A percentile compares a stretch with the other conserved stretches of the same genome.
Evolutionary conservation across 257 asterid species (phyloP).

Genomic region (Parsonsia alboflavescens): DNA sequence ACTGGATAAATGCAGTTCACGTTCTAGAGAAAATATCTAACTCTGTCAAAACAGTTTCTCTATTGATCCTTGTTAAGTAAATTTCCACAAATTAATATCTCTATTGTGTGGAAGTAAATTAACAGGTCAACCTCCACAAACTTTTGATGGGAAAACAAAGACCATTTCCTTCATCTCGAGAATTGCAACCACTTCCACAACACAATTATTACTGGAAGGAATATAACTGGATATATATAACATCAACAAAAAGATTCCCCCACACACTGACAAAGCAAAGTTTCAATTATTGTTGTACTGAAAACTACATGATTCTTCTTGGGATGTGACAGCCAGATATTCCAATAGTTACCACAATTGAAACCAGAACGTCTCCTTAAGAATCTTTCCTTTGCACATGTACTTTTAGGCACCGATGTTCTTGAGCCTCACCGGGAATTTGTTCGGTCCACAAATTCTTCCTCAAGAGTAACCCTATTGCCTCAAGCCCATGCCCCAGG

Average conservation of each 20-base stretch:
- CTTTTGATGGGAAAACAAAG: neutral
- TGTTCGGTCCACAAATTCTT: neutral
- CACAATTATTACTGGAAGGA: constrained; percentile 18
- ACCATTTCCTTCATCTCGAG: neutral
- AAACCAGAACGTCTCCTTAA: constrained; percentile 27
- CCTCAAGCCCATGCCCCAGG: neutral
- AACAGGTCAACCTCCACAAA: neutral
- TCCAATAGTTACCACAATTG: constrained; percentile 25
- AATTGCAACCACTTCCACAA: constrained; percentile 16
- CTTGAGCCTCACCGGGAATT: constrained; percentile 2
- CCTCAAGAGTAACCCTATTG: neutral
- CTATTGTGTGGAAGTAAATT: neutral
- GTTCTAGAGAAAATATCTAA: neutral
- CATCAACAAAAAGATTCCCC: constrained; percentile 63
- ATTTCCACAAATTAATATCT: neutral
- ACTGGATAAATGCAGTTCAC: neutral
- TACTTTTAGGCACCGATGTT: constrained; percentile 12
- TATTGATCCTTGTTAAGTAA: too few species aligned
- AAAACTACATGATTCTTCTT: constrained; percentile 54
- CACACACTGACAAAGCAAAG: constrained; percentile 43
- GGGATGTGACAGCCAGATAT: constrained; percentile 47
- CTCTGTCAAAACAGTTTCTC: neutral
- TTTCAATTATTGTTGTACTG: constrained; percentile 50
- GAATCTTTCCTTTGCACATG: constrained; percentile 28
- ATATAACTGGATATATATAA: constrained; percentile 20